Evolutionary conservation across 202 grass and related monocot genomes (phyloP), one percentile per base, ranked within the genome.

Genomic region (Schoenoplectus tabernaemontani): DNA sequence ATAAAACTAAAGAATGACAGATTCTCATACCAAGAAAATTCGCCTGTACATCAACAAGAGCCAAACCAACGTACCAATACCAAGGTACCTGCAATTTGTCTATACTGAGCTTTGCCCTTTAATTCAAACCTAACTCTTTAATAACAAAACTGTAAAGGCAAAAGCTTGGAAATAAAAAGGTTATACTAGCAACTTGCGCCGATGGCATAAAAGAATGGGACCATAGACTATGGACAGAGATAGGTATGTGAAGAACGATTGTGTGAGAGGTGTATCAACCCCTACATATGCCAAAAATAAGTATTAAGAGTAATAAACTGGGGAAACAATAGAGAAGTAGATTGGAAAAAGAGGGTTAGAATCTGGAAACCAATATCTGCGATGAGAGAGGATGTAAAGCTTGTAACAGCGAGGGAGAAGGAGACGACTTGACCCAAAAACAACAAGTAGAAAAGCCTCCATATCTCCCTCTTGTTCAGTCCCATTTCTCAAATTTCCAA

Each of bases 31-130:
- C 78, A 34, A 98, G 86, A 85, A 86, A 98, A 53, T 90, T 94
- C 41, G 84, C 91, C 71, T 94, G 88, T 5, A 94, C 88, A 81
- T 97, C 91, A 61, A 89, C 82, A 84, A 94, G 78, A 23, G 91
- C 87, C 62, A 97, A 16, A 4, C 69, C 87, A 3, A 92, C 8
- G 41, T 97, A 98, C 95, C 89, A 94, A 39, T 97, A 94, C 95
- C 95, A 97, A 26, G 78, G 68, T 80, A 97, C 86, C 95, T 97
- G 87, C 77, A 90, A 88, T 48, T 44, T 34, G 66, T 33, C 43
- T 72, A 23, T 26, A 23, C 33, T 34, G n/a, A 68, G 57, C 17
- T 70, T 41, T 36, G 10, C 37, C 33, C 15, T 68, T 48, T 50
- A 48, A 80, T 6, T 47, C 24, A 50, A 38, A 80, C 47, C 15